Evolutionary conservation across 176 grass and related monocot species (phyloP), one percentile per base, ranked within the genome.

Genomic region (Oryza officinalis): DNA sequence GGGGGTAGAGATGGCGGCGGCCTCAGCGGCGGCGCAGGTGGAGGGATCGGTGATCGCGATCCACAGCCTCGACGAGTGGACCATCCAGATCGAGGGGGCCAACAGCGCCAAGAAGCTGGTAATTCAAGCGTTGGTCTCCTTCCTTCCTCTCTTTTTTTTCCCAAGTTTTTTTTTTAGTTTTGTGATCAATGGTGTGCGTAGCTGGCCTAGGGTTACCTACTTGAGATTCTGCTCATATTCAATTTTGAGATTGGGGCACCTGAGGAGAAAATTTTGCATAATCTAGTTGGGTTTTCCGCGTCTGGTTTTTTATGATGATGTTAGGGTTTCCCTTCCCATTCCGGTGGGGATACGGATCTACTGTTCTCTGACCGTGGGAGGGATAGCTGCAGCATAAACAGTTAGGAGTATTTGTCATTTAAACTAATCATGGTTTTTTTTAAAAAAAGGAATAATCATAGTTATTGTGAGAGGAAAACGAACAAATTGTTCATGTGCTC

Each of bases 61-160:
- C 90, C 90, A 92, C 87, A 89, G 77, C 84, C 67, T 90, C 20
- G 92, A 94, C 8, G 87, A 87, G 77, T 94, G 92, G 92, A 92
- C 81, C 68, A 85, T 91, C 27, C 81, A 90, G 60, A 91, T 94
- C 81, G 90, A 94, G 35, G 87, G 88, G 86, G 92, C 92, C 69
- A 94, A 94, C 72, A 66, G 31, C 30, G 66, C 81, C 57, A 94
- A 94, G 81, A 94, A 90, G 81, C 92, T 94, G 84, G 90, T 94
- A 84, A 27, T 31, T 31, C 22, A n/a, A 57, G 2, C 40, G 20
- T 22, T 10, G 5, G 2, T 44, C 23, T 46, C 26, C 14, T 23
- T 15, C 26, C 2, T 27, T 41, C 49, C 43, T 47, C 2, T 2
- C 9, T 33, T 12, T 20, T 4, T 1, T 9, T 32, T 25, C 5